Percentiles rank a stretch among this genome's conserved stretches.
Evolutionary conservation across 306 rosid species (phyloP).

Genomic region (Vachellia collinsii): DNA sequence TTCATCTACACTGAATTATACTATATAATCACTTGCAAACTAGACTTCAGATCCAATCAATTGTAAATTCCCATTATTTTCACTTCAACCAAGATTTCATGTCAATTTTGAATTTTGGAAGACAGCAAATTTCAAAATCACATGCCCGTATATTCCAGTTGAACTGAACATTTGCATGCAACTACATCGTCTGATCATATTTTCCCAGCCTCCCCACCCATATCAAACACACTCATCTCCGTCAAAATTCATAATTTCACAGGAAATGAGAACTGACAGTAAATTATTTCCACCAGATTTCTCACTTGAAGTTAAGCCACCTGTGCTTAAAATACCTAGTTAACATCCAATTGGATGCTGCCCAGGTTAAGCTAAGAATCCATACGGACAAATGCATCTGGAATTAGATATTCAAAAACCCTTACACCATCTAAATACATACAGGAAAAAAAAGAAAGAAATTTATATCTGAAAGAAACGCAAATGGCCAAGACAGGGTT

Average conservation of each 20-base stretch:
- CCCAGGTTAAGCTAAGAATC: background rate
- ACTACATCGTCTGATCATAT: background rate
- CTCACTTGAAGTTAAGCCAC: background rate
- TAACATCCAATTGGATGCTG: background rate
- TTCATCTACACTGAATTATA: background rate
- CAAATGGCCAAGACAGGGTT: background rate
- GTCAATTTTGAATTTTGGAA: background rate
- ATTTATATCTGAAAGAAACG: background rate
- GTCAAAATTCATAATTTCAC: background rate
- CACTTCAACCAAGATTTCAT: background rate
- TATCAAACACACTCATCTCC: background rate
- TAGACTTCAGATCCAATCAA: background rate
- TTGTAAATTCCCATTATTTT: background rate
- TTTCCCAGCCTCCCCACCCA: background rate
- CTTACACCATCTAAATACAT: background rate
- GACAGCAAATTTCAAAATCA: background rate
- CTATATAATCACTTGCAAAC: background rate
- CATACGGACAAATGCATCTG: background rate
- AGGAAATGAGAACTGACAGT: background rate
- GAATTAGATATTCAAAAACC: background rate
- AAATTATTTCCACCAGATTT: background rate
- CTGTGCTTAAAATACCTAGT: background rate
- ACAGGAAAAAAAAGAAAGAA: background rate
- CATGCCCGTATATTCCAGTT: background rate
- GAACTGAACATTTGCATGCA: background rate